Conservation (phyloP, 2,329 filamentous ascomycete species). For the Penicillium psychrosexuale region DNA sequence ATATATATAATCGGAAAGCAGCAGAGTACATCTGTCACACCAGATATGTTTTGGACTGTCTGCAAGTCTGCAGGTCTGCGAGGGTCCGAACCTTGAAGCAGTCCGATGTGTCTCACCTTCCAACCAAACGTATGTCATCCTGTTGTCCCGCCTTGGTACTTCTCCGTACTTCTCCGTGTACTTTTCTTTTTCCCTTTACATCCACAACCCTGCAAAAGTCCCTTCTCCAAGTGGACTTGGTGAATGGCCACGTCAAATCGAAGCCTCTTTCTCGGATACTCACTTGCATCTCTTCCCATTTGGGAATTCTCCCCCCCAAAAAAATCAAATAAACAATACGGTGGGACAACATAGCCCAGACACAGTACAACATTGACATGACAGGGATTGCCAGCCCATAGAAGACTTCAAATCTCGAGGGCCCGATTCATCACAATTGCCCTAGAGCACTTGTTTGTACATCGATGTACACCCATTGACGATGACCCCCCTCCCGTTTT, state of each 20-base stretch:
- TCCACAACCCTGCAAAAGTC: background rate
- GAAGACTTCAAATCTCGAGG: background rate
- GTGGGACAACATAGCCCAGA: background rate
- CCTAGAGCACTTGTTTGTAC: background rate
- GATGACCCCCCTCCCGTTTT: background rate
- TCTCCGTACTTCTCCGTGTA: background rate
- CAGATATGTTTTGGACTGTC: slow-evolving; percentile 16
- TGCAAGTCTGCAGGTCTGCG: slow-evolving; percentile 7
- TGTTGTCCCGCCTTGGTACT: slow-evolving; percentile 20
- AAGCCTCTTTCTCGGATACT: background rate
- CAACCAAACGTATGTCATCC: slow-evolving; percentile 28
- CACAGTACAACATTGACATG: slow-evolving; percentile 1
- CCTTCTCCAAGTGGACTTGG: background rate
- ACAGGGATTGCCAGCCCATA: background rate
- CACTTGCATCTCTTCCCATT: background rate
- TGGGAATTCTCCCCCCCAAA: background rate
- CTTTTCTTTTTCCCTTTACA: background rate
- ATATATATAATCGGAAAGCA: slow-evolving; percentile 17
- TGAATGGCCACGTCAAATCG: slow-evolving; percentile 1
- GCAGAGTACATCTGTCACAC: slow-evolving; percentile 17
- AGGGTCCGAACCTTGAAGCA: slow-evolving; percentile 18
- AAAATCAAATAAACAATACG: background rate
- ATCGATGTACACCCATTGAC: background rate
- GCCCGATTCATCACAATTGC: background rate
- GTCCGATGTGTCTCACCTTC: slow-evolving; percentile 22